phyloP scores from a whole-genome alignment of 768 basidiomycete genomes.

The Lactifluus piperatus region DNA sequence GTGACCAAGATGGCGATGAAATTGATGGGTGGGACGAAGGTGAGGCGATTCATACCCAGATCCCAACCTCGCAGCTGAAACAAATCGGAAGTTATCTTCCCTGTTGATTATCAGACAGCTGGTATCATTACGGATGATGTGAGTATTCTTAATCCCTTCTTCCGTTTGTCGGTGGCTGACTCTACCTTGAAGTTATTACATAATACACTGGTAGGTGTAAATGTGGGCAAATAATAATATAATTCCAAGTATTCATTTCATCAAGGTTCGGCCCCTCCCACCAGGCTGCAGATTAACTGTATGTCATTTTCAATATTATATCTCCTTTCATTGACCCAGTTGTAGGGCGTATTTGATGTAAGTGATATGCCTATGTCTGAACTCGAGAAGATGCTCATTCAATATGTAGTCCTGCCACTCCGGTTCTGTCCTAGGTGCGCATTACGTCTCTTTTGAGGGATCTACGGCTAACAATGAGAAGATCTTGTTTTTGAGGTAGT shows the following conservation, averaged over 20 bases:
- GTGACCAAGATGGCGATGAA: conserved; percentile 79
- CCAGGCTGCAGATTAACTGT: conserved; percentile 85
- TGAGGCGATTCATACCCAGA: conserved; percentile 16
- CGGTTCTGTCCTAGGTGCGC: conserved; percentile 73
- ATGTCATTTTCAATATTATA: conserved; percentile 23
- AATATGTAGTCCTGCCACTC: conserved; percentile 69
- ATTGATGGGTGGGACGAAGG: conserved; percentile 80
- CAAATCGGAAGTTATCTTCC: conserved; percentile 63
- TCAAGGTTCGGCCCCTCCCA: conserved; percentile 52
- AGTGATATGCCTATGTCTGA: not conserved
- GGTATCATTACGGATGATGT: conserved; percentile 91
- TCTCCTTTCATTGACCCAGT: not conserved
- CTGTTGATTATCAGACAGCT: conserved; percentile 54
- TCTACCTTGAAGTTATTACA: conserved; percentile 50
- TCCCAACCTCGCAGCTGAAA: not conserved
- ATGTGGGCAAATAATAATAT: not conserved
- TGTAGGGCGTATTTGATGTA: conserved; percentile 28
- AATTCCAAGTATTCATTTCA: not conserved
- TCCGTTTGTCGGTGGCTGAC: not conserved
- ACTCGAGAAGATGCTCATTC: not conserved
- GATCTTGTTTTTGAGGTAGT: conserved; percentile 61
- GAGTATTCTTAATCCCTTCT: conserved; percentile 23
- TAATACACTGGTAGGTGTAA: conserved; percentile 52
- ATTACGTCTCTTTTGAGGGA: not conserved
- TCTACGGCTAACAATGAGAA: conserved; percentile 23